Evolutionary conservation across 164 flowering plant genomes (phyloP).

Genomic region (Platanus orientalis): DNA sequence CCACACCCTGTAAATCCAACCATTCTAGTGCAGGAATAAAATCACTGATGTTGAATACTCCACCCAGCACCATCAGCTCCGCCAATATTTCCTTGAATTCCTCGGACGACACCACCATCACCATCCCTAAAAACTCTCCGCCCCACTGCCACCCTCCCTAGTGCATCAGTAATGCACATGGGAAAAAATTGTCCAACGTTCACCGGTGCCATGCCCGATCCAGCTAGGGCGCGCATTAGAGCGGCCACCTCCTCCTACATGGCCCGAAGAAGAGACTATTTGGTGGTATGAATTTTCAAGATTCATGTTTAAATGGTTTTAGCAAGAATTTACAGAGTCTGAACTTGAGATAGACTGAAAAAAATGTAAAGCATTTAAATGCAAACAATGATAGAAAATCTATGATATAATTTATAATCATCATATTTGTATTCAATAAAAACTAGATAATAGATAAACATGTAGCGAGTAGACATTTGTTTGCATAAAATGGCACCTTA

Average conservation of each 20-base stretch:
- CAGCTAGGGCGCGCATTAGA: constrained; percentile 34
- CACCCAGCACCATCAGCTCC: constrained; percentile 78
- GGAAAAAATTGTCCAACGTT: constrained; percentile 49
- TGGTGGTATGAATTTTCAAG: too few relatives aligned
- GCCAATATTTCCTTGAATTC: constrained; percentile 85
- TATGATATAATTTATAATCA: too few relatives aligned
- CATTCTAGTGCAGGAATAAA: constrained; percentile 68
- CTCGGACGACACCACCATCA: constrained; percentile 37
- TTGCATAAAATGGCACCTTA: too few relatives aligned
- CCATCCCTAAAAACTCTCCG: constrained; percentile 56
- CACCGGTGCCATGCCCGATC: constrained; percentile 22
- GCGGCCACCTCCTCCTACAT: constrained; percentile 56
- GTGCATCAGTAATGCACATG: constrained; percentile 72
- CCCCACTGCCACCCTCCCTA: constrained; percentile 69
- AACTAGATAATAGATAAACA: too few relatives aligned
- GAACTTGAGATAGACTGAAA: too few relatives aligned
- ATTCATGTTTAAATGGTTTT: too few relatives aligned
- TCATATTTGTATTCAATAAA: too few relatives aligned
- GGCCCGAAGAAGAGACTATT: too few relatives aligned
- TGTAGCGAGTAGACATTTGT: too few relatives aligned
- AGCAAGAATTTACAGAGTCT: neutral
- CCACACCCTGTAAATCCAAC: constrained; percentile 74
- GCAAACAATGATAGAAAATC: too few relatives aligned
- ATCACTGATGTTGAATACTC: constrained; percentile 76
- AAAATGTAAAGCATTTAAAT: too few relatives aligned